These are phyloP conservation scores for Draba incana DNA, from an alignment of 345 rosid genomes.

Conservation along the genomic window DNA sequence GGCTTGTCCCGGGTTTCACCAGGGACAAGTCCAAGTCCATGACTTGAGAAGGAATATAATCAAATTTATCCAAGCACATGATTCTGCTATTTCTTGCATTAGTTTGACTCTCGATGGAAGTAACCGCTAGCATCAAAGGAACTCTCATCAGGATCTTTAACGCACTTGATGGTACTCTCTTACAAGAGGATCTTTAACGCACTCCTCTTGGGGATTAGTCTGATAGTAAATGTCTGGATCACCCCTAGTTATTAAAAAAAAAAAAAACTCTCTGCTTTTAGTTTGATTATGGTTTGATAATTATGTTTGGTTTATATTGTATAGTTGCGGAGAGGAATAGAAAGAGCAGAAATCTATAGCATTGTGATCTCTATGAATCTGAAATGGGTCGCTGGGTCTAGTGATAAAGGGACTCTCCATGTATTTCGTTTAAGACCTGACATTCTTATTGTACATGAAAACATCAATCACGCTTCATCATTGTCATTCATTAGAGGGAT, in stretches of 20 bases:
- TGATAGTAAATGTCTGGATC: no score
- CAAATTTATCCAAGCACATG: slow-evolving; percentile 71
- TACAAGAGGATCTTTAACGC: slow-evolving; percentile 90
- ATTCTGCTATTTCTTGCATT: slow-evolving; percentile 67
- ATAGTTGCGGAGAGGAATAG: slow-evolving; percentile 85
- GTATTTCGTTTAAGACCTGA: slow-evolving; percentile 73
- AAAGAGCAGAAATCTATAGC: slow-evolving; percentile 74
- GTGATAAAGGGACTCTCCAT: slow-evolving; percentile 86
- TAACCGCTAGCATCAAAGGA: slow-evolving; percentile 78
- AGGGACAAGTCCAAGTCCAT: slow-evolving; percentile 78
- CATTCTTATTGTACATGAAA: slow-evolving; percentile 54
- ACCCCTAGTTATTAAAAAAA: no score
- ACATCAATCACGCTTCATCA: slow-evolving; percentile 68
- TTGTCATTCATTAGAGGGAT: slow-evolving; percentile 75
- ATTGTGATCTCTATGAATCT: slow-evolving; percentile 64
- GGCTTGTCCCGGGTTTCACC: slow-evolving; percentile 80
- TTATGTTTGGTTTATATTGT: slow-evolving; percentile 26
- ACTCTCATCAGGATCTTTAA: slow-evolving; percentile 87
- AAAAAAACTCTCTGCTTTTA: no score
- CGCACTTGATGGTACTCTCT: slow-evolving; percentile 73
- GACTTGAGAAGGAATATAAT: slow-evolving; percentile 69
- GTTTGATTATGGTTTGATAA: background rate
- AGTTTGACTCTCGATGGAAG: slow-evolving; percentile 76
- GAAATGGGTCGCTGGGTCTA: slow-evolving; percentile 83
- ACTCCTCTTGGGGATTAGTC: no score